A percentile compares a stretch with the other conserved stretches of the same genome.
These are phyloP conservation scores for Myriangium duriaei DNA, from an alignment of 2,329 filamentous ascomycete species.

Conservation along the genomic window DNA sequence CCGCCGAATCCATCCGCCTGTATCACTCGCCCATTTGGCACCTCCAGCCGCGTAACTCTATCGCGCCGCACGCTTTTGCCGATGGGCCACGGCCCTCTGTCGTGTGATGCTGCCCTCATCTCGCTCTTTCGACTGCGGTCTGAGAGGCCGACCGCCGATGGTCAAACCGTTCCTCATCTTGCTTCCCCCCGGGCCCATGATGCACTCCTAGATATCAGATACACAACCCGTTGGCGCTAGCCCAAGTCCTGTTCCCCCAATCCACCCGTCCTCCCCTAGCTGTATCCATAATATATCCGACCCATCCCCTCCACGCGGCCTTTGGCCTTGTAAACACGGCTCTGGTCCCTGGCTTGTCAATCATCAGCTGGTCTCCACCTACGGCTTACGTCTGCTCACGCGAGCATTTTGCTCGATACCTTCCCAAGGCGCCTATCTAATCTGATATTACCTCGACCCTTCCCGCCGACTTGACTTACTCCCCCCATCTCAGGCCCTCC, in stretches of 20 bases:
- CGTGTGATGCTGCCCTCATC: background rate
- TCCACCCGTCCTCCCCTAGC: background rate
- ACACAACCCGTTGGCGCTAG: background rate
- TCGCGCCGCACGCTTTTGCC: background rate
- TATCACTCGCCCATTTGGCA: background rate
- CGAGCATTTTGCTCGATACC: no score
- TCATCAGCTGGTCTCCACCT: no score
- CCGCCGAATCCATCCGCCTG: background rate
- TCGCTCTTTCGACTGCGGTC: background rate
- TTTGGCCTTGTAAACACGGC: no score
- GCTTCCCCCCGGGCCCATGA: background rate
- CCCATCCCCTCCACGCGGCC: no score
- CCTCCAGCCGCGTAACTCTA: background rate
- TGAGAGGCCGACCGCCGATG: background rate
- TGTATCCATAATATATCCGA: no score
- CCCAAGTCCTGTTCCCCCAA: background rate
- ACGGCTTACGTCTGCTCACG: no score
- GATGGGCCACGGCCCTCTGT: no score
- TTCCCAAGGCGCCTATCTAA: no score
- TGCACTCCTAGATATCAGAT: background rate
- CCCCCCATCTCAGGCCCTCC: no score
- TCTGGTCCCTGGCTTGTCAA: no score
- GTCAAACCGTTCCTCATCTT: background rate
- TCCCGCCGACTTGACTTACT: no score
- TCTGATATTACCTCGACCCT: no score